A percentile compares a stretch with the other conserved stretches of the same genome.
phyloP scores from a whole-genome alignment of 1,284 basidiomycete genomes.

The Ceratorhiza oryzae-sativae region DNA sequence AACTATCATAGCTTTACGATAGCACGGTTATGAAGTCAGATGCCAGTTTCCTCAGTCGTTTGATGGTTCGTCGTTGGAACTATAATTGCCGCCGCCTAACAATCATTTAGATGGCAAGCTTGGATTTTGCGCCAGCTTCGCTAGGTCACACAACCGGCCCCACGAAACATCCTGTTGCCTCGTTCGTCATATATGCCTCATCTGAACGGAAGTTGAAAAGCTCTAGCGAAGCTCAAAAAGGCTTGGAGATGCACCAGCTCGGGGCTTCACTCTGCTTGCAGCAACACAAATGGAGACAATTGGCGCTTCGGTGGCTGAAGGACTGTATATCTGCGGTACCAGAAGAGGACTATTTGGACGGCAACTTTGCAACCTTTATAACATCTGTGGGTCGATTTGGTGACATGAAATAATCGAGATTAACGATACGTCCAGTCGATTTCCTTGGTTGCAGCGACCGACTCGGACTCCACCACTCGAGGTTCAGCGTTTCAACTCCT shows the following conservation, averaged over 20 bases:
- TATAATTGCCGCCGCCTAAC: neutral
- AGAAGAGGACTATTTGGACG: conserved; percentile 10
- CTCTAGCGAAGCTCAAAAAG: neutral
- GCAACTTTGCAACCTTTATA: conserved; percentile 1
- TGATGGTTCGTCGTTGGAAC: neutral
- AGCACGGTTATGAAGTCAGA: neutral
- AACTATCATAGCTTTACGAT: conserved; percentile 2
- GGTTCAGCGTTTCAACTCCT: neutral
- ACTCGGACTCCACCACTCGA: neutral
- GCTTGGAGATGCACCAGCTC: neutral
- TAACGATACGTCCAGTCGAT: neutral
- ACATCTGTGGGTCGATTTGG: conserved; percentile 1
- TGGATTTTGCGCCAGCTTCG: neutral
- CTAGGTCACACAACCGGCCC: neutral
- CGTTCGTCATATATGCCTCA: neutral
- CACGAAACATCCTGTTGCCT: neutral
- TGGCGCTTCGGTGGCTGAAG: neutral
- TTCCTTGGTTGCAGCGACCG: conserved; percentile 18
- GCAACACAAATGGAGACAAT: neutral
- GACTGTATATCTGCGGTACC: neutral
- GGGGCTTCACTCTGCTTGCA: neutral
- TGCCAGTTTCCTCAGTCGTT: neutral
- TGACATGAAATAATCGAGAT: neutral
- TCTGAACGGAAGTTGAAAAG: neutral
- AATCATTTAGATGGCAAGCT: neutral